Base-by-base conservation (phyloP, 2,329 filamentous ascomycete genomes). In the Aspergillus nomiae region DNA sequence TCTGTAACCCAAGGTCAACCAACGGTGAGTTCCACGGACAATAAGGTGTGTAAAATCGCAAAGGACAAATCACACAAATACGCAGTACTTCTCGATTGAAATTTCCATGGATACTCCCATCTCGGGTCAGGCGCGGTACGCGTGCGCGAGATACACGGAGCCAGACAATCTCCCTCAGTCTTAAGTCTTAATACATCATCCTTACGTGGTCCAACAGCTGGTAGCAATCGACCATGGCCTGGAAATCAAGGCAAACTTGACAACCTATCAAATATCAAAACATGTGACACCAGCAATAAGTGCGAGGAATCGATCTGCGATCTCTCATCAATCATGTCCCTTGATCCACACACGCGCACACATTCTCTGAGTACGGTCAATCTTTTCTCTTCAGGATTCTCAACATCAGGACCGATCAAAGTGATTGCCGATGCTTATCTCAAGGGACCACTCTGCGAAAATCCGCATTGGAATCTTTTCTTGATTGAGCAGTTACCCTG, bases 1-100 rank as follows among this genome's bases (percentile, higher is more conserved):
- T 61, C 51, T 21, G 28, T 38, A 24, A 64, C 60, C 66, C 65
- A 68, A 66, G 65, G 67, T 54, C 64, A 32, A 41, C 19, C 32
- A 57, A 50, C 19, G 43, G 30, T n/a, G 38, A 46, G 41, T 60
- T 61, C 59, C 60, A 60, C 60, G 65, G 58, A 46, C 56, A 48
- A 56, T 45, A 45, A 61, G 53, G 43, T 53, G 34, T 60, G 58
- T 58, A 56, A 55, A 58, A 19, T 55, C 26, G 24, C 46, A 38
- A 34, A 36, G 54, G 28, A 61, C 61, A 63, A 60, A 63, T 60
- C 61, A 57, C 38, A 55, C 51, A 55, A 55, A 14, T 12, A 36
- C 14, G 34, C 5, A 36, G 34, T 36, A 9, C 14, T 36, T 21
- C 21, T 30, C 30, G 24, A 30, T 24, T 54, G 16, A 14, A 4